Base-by-base conservation (phyloP, 2,329 filamentous ascomycete genomes). In the Neoarthrinium moseri region DNA sequence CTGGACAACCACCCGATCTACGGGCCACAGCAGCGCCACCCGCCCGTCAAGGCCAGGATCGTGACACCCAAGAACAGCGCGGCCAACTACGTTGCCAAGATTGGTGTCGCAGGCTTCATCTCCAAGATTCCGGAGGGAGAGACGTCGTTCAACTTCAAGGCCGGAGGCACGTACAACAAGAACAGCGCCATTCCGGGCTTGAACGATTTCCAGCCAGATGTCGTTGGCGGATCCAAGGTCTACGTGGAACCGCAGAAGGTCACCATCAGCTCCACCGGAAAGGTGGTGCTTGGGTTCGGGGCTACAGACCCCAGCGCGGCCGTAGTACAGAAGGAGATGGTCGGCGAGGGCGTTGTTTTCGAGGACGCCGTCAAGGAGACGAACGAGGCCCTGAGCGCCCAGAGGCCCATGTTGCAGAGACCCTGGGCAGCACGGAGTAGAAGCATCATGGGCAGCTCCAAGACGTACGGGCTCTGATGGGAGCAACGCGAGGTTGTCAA, bases 1-100 rank as follows among this genome's bases (percentile, higher is more conserved):
- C 63, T 79, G 55, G 74, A 80, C 48, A 84, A 84, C 61, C 80
- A 84, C 59, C 75, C 81, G 2, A 54, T 81, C 18, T 83, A 83
- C 55, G 81, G 81, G 2, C 81, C 81, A 8, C 81, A 83, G 58
- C 67, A 60, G 43, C 52, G 69, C 21, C 74, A 73, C 50, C 56
- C 72, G 5, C 73, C 78, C 5, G 67, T 76, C n/a, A 57, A 73
- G 55, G 71, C 73, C 13, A 72, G 81, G 51, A 65, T 84, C 15
- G 51, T 84, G 13, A 63, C 61, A 32, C 78, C 79, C 6, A 67
- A 69, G 39, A 55, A 46, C 22, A 6, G 35, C 7, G 7, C 10
- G 17, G 60, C 62, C 10, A 47, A 49, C 8, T 51, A 56, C 7
- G 52, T 55, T 2, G 68, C 74, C 17, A 74, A 70, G 56, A 62